phyloP scores from a whole-genome alignment of 2,329 filamentous ascomycete species.

The Cryphonectria naterciae region DNA sequence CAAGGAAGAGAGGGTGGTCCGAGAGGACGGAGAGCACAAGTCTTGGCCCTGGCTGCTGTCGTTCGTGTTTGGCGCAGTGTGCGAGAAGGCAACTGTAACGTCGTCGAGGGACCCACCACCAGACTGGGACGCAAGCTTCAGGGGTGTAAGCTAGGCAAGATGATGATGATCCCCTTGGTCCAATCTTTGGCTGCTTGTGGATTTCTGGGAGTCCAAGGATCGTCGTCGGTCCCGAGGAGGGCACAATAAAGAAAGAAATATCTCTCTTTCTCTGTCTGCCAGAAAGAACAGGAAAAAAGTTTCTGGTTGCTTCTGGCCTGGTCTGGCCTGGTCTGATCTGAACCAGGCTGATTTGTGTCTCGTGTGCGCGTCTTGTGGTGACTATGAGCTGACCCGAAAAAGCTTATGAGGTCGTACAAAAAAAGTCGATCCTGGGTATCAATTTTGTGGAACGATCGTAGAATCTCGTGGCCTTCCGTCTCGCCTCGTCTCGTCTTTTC shows the following conservation, averaged over 20 bases:
- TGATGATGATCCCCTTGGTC: slow-evolving; percentile 2
- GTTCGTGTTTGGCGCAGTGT: background rate
- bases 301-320: background rate
- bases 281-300: background rate
- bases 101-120: background rate
- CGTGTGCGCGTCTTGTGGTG: background rate
- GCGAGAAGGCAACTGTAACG: background rate
- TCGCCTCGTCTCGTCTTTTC: slow-evolving; percentile 3
- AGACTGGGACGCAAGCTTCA: slow-evolving; percentile 8
- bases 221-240: background rate
- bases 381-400: background rate
- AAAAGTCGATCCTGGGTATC: background rate
- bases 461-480: background rate
- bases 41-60: background rate
- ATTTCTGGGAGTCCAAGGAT: background rate
- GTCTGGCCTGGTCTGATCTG: background rate
- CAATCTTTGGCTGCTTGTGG: background rate
- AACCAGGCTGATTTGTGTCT: background rate
- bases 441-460: background rate
- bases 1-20: too few species aligned
- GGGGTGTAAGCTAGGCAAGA: slow-evolving; percentile 5
- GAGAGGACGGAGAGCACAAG: background rate
- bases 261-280: background rate
- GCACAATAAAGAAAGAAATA: background rate
- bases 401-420: background rate